phyloP scores from a whole-genome alignment of 2,329 filamentous ascomycete genomes.

The Ophiosphaerella herpotricha region DNA sequence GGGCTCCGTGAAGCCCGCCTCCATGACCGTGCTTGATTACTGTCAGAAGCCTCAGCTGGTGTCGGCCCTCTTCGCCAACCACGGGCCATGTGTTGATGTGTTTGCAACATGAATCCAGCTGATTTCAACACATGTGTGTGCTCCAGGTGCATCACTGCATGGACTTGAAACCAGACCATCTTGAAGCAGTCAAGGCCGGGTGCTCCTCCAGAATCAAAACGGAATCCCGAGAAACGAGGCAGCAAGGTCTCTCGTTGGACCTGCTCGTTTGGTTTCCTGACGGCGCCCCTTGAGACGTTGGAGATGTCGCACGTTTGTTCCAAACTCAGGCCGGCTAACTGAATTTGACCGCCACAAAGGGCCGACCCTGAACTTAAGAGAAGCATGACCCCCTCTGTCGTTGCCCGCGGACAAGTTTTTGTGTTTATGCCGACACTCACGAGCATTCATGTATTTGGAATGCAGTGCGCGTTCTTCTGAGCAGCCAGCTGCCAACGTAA shows the following conservation, averaged over 20 bases:
- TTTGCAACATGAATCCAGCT: constrained; percentile 6
- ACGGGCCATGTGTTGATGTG: constrained; percentile 3
- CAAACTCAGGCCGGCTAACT: constrained; percentile 18
- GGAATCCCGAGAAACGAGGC: constrained; percentile 24
- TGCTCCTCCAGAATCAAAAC: constrained; percentile 9
- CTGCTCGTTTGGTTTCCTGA: constrained; percentile 20
- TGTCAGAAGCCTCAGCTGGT: not conserved
- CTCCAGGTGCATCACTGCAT: constrained; percentile 9
- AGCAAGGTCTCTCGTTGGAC: constrained; percentile 29
- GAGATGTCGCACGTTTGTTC: constrained; percentile 33
- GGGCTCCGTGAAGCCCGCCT: constrained; percentile 22
- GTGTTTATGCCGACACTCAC: no score
- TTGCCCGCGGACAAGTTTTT: no score
- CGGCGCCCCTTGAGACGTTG: constrained; percentile 33
- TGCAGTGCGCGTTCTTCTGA: no score
- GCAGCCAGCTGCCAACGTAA: no score
- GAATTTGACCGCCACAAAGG: not conserved
- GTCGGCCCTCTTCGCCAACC: constrained; percentile 13
- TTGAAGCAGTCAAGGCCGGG: constrained; percentile 17
- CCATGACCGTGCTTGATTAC: constrained; percentile 11
- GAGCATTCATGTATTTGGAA: no score
- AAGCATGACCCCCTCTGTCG: no score
- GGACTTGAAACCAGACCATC: constrained; percentile 23
- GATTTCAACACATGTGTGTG: not conserved
- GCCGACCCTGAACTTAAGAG: no score